Base-by-base conservation (phyloP, 257 asterid species). In the Solanum paucissectum region DNA sequence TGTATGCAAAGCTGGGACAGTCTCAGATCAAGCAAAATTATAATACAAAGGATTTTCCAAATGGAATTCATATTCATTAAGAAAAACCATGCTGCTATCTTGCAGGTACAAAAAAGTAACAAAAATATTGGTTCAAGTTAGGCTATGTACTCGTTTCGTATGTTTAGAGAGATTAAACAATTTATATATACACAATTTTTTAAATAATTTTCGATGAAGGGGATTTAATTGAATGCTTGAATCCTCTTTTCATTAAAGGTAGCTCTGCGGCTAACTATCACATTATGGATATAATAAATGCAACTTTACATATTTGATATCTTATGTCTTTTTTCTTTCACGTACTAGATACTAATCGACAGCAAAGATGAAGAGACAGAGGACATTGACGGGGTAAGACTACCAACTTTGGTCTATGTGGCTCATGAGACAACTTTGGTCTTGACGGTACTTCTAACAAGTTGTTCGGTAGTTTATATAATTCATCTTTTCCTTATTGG, bases 81-180 rank as follows among this genome's bases (percentile, higher is more conserved):
- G 58, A 82, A 87, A 34, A 95, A 96, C 88, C 98, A 95, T 87
- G 98, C 91, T 83, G 68, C 96, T 81, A 93, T 95, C 37, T 84
- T 96, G 88, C 94, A 96, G 89, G 98, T 95, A 88, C 9, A 13
- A 12, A 73, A 20, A 5, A 73, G 23, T 84, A 37, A 62, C 76
- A 34, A 8, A 42, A 40, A 25, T 71, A 34, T 21, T 34, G 9
- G 9, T 27, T 29, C 36, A 40, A 29, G 49, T 23, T 37, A 2
- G 3, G 83, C 29, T 9, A 21, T 5, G 52, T 36, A 20, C 33
- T 74, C 6, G 32, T 21, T 74, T 74, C 20, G n/a, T 5, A 29
- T 29, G 75, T 29, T 68, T 29, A 68, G 38, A 27, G 38, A 29
- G 75, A 68, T 68, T 6, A 5, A 13, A 68, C 12, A 27, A 68